These are phyloP conservation scores for Malassezia arunalokei DNA, from an alignment of 1,284 basidiomycete genomes.

Conservation along the genomic window DNA sequence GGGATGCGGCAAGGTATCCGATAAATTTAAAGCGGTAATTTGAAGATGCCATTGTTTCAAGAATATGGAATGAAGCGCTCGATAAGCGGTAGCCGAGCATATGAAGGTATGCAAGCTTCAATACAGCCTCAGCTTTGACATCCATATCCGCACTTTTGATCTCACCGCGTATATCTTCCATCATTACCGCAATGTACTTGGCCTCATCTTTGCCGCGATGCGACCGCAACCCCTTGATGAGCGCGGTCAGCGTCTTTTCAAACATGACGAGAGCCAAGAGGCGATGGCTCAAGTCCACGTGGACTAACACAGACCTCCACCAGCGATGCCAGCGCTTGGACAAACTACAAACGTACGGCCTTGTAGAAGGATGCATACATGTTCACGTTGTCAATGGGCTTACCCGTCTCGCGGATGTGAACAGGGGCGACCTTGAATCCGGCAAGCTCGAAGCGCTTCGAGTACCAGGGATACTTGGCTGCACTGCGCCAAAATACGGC, in stretches of 20 bases:
- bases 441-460: conserved; percentile 52
- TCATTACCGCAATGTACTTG: conserved; percentile 48
- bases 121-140: conserved; percentile 81
- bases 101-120: conserved; percentile 92
- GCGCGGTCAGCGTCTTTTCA: conserved; percentile 37
- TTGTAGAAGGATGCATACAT: conserved; percentile 52
- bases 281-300: too few species aligned
- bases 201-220: conserved; percentile 48
- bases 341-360: conserved; percentile 26
- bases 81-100: conserved; percentile 62
- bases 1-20: conserved; percentile 84
- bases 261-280: conserved; percentile 24
- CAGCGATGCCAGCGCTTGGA: neutral
- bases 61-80: conserved; percentile 58
- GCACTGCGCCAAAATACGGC: conserved; percentile 62
- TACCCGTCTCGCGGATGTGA: conserved; percentile 42
- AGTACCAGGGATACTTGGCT: conserved; percentile 63
- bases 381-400: conserved; percentile 56
- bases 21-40: conserved; percentile 84
- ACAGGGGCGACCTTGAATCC: conserved; percentile 42
- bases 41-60: conserved; percentile 92
- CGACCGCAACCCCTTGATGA: conserved; percentile 45
- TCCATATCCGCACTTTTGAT: conserved; percentile 90
- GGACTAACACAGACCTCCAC: too few species aligned
- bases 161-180: conserved; percentile 70